Base-by-base conservation (phyloP, 208 protist species). In the Blechomonas ayalai region DNA sequence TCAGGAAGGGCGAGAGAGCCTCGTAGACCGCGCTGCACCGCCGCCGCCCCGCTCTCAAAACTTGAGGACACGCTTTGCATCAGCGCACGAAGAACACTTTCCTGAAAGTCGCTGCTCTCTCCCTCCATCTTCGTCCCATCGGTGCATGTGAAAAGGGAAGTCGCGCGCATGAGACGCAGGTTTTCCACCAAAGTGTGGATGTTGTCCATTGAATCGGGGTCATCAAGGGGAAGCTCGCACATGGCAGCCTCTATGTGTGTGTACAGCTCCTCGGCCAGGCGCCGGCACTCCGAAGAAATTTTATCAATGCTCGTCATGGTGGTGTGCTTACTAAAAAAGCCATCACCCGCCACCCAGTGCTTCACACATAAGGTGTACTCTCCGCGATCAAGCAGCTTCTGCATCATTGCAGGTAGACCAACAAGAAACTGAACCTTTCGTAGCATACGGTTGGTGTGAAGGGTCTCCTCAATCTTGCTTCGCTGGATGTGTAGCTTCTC, bases 371-470 rank as follows among this genome's bases (percentile, higher is more conserved):
- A 53, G 40, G 36, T 56, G 52, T 79, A 77, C 32, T 82, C 69
- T 29, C 68, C 46, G 24, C 59, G 50, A 36, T 84, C 71, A 43
- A 84, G 64, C 4, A 84, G 66, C 29, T 64, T 52, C 16, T 61
- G 62, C 82, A 94, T 77, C 18, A 64, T 74, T 15, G 45, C 67
- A 8, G 82, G 70, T 12, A 94, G 77, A 2, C 60, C 70, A 5
- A 82, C 63, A 24, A 94, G 61, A 43, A 94, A 94, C 59, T 83
- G 74, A 8, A 85, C 67, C 55, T 91, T 90, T 48, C 74, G 68
- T 46, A 89, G 62, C 69, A 79, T 80, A 19, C 77, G 68, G 47
- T 83, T 84, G 7, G 62, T 66, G 9, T 59, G 68, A 48, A 90
- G 72, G 45, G 75, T 85, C 20, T 71, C 59, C 45, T 90, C 78